Percentiles rank a stretch among this genome's conserved stretches.
These are phyloP conservation scores for Nakazawaea holstii DNA, from an alignment of 805 yeast genomes.

Conservation along the genomic window DNA sequence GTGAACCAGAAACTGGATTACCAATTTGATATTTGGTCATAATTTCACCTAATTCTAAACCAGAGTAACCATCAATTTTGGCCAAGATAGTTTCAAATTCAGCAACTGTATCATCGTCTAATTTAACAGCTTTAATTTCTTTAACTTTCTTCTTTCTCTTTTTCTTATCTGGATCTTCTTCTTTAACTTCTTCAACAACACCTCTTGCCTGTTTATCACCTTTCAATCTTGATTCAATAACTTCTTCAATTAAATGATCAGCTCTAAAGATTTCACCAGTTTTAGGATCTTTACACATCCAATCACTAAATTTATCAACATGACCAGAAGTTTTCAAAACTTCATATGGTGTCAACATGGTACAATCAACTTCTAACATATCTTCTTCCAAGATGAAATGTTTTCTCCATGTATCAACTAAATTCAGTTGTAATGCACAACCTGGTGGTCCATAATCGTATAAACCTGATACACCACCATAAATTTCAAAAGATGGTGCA, in stretches of 20 bases:
- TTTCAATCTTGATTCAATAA: conserved; percentile 89
- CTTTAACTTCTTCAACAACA: conserved; percentile 55
- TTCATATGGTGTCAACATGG: conserved; percentile 97
- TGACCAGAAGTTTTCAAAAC: conserved; percentile 98
- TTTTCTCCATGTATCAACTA: conserved; percentile 94
- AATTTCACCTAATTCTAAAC: conserved; percentile 85
- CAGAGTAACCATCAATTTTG: conserved; percentile 92
- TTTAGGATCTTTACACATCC: conserved; percentile 96
- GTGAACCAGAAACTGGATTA: conserved; percentile 87
- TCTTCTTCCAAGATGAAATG: conserved; percentile 97
- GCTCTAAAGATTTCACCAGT: conserved; percentile 99
- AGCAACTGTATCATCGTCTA: conserved; percentile 70
- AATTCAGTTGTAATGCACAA: conserved; percentile 95
- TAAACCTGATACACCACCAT: conserved; percentile 97
- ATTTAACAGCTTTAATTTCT: conserved; percentile 83
- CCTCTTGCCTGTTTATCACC: conserved; percentile 99
- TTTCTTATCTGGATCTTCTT: conserved; percentile 69
- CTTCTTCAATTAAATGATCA: conserved; percentile 97
- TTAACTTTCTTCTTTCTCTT: conserved; percentile 94
- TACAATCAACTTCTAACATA: conserved; percentile 97
- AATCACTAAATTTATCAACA: conserved; percentile 97
- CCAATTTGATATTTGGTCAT: conserved; percentile 78
- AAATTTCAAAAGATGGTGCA: conserved; percentile 95
- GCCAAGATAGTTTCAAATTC: conserved; percentile 89
- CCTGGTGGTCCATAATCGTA: conserved; percentile 99